Evolutionary conservation across 169 alveolate genomes (phyloP).

Genomic region (Babesia gibsoni): DNA sequence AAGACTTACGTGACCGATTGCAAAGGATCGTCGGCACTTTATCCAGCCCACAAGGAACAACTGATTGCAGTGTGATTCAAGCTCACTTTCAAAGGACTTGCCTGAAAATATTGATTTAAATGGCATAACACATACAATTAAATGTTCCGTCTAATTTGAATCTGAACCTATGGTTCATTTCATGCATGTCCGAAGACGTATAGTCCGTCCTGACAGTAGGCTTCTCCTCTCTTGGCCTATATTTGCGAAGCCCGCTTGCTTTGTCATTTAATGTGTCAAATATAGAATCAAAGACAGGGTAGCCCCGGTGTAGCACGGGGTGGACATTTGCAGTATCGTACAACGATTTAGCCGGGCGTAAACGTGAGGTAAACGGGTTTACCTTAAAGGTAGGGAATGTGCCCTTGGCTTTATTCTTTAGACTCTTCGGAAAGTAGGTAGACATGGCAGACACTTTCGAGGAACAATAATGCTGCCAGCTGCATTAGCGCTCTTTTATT

Average conservation of each 20-base stretch:
- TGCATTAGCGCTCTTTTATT: too few species aligned
- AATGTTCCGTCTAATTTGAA: constrained; percentile 56
- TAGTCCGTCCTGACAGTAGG: constrained; percentile 42
- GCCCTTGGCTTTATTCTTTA: constrained; percentile 59
- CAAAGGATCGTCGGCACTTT: constrained; percentile 56
- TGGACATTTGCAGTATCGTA: constrained; percentile 45
- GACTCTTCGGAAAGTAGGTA: constrained; percentile 61
- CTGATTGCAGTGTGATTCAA: constrained; percentile 62
- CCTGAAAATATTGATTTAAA: constrained; percentile 4
- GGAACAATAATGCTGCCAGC: too few species aligned
- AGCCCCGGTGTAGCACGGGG: constrained; percentile 56
- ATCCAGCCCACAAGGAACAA: constrained; percentile 67
- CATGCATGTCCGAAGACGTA: constrained; percentile 30
- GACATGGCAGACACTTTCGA: constrained; percentile 60
- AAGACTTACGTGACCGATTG: constrained; percentile 61
- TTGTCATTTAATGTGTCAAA: constrained; percentile 62
- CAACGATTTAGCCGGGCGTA: constrained; percentile 48
- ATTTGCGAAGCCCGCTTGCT: constrained; percentile 61
- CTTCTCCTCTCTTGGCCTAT: constrained; percentile 18
- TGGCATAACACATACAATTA: constrained; percentile 25
- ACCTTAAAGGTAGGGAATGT: constrained; percentile 8
- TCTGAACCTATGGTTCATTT: constrained; percentile 64
- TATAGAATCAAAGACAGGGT: constrained; percentile 59
- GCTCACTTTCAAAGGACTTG: constrained; percentile 57
- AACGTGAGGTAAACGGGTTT: constrained; percentile 9